These are phyloP conservation scores for Cokeromyces recurvatus DNA, from an alignment of 371 early-diverging fungal species.

Conservation along the genomic window DNA sequence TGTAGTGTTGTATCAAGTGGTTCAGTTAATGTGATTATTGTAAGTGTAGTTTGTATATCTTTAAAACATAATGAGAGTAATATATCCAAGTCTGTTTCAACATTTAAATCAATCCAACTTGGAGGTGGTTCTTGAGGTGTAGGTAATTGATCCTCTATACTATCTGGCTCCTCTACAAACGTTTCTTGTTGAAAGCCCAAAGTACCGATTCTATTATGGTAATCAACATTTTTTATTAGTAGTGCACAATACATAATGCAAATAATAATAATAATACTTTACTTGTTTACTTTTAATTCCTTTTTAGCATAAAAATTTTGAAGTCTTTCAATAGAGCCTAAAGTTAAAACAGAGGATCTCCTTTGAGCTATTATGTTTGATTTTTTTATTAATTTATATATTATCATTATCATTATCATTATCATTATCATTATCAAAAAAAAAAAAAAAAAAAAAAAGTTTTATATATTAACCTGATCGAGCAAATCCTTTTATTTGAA, in stretches of 20 bases:
- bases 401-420: no score
- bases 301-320: constrained; percentile 47
- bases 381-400: neutral
- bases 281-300: constrained; percentile 48
- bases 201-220: constrained; percentile 32
- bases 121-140: constrained; percentile 40
- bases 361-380: constrained; percentile 27
- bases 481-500: constrained; percentile 46
- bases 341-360: constrained; percentile 43
- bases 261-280: constrained; percentile 6
- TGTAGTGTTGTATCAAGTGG: neutral
- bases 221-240: constrained; percentile 1
- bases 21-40: constrained; percentile 29
- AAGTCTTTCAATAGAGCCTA: constrained; percentile 44
- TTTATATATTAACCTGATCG: constrained; percentile 31
- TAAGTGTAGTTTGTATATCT: constrained; percentile 33
- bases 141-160: constrained; percentile 24
- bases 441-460: no score
- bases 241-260: no score
- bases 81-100: constrained; percentile 44
- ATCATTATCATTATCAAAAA: neutral
- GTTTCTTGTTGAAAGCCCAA: constrained; percentile 27
- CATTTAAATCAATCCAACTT: constrained; percentile 41
- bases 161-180: constrained; percentile 28
- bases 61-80: constrained; percentile 26